Evolutionary conservation across 169 alveolate species (phyloP).

Genomic region (Miamiensis avidus): DNA sequence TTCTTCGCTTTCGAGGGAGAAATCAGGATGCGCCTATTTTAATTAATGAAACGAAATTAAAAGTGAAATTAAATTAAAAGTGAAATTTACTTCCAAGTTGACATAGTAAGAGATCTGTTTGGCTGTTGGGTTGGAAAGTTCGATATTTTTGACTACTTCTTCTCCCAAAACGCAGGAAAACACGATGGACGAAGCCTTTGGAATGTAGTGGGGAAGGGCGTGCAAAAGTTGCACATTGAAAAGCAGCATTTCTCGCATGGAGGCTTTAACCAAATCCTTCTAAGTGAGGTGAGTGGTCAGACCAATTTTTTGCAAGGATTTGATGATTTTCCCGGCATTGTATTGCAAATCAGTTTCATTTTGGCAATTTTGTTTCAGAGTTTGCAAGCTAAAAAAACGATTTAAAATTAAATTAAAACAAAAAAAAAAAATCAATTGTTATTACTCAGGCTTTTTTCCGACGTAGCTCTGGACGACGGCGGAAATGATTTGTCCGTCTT

Average conservation of each 20-base stretch:
- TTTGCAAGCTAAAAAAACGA: too few relatives aligned
- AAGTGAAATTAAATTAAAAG: too few relatives aligned
- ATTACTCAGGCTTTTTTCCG: constrained; percentile 24
- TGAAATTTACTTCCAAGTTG: constrained; percentile 70
- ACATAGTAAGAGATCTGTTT: constrained; percentile 85
- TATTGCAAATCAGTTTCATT: constrained; percentile 58
- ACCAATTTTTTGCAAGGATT: constrained; percentile 74
- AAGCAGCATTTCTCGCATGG: constrained; percentile 86
- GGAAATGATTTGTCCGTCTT: constrained; percentile 81
- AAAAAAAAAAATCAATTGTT: constrained; percentile 40
- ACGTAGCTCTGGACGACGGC: constrained; percentile 75
- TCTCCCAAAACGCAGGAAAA: constrained; percentile 90
- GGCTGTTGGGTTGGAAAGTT: constrained; percentile 85
- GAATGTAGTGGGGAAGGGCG: constrained; percentile 90
- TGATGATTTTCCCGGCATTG: constrained; percentile 74
- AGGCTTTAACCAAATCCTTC: constrained; percentile 69
- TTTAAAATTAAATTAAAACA: too few relatives aligned
- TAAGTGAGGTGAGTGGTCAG: constrained; percentile 62
- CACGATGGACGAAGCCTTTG: constrained; percentile 82
- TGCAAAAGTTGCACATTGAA: constrained; percentile 75
- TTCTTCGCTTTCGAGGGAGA: constrained; percentile 63
- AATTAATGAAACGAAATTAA: too few relatives aligned
- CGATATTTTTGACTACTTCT: constrained; percentile 82
- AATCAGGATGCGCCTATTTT: constrained; percentile 52
- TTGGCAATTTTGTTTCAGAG: constrained; percentile 38